Evolutionary conservation across 2,329 filamentous ascomycete genomes (phyloP), one percentile per base, ranked within the genome.

Genomic region (Verticillium alfalfae): DNA sequence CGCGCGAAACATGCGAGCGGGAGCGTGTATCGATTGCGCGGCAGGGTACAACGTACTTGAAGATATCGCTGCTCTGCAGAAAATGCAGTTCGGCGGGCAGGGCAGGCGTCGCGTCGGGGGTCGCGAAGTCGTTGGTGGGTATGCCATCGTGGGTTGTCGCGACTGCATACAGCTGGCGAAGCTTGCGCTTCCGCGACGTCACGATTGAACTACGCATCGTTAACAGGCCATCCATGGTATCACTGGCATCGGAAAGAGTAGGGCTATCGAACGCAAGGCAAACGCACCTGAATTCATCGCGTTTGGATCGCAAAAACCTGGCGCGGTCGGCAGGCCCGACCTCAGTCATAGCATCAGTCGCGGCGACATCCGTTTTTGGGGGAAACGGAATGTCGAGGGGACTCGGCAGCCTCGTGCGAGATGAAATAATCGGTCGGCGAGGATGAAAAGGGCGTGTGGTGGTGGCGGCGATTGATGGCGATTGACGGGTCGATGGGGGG

Each of bases 121-220:
- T 81, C 70, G 79, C 79, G 72, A 85, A 80, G 74, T 81, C 79
- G 75, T 81, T 78, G 45, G 45, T 22, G 72, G 85, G 84, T 70
- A 88, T 80, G 74, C 80, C 78, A 34, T 62, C 26, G 34, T 45
- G 58, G 12, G 63, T 54, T 18, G 68, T 68, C 58, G 62, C 60
- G n/a, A 56, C 52, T 12, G 59, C 84, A 81, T 90, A 96, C 70
- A 97, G 85, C 80, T 95, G 90, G 75, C 89, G 89, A 75, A 97
- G 84, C 83, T 96, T 96, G 77, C 92, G 88, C 86, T 96, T 95
- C 78, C 91, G 90, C 83, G 90, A 92, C 78, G 84, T 84, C 82
- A 90, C 86, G 84, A 89, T 88, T 84, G 84, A 82, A 79, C 87
- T 90, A 73, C 63, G 68, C 65, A 65, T 31, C 49, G 72, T 85